phyloP scores from a whole-genome alignment of 2,329 filamentous ascomycete species.

The Byssothecium circinans region DNA sequence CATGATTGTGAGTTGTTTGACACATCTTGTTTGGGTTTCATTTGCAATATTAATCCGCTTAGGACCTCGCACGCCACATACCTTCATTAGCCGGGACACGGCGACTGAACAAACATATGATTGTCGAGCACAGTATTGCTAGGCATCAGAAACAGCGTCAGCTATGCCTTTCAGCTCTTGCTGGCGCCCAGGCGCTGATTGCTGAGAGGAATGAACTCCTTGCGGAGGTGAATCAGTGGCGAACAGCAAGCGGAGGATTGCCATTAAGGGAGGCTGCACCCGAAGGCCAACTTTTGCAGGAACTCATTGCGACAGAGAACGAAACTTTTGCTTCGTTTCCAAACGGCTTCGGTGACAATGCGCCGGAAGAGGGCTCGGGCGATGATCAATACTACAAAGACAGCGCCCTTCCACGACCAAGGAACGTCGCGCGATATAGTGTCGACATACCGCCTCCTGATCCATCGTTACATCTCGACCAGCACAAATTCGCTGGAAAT shows the following conservation, averaged over 20 bases:
- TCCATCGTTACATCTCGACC: not conserved
- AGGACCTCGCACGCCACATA: conserved; percentile 25
- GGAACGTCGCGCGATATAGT: not conserved
- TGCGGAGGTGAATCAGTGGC: conserved; percentile 18
- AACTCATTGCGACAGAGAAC: conserved; percentile 11
- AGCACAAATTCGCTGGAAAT: not conserved
- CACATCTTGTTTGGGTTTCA: no score
- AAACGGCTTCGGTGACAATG: conserved; percentile 24
- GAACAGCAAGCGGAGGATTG: conserved; percentile 6
- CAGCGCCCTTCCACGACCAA: not conserved
- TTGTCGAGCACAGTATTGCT: conserved; percentile 23
- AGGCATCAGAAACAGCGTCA: conserved; percentile 15
- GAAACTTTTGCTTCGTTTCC: conserved; percentile 22
- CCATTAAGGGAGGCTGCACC: conserved; percentile 7
- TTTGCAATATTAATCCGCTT: not conserved
- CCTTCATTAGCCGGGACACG: conserved; percentile 15
- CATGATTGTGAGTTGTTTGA: conserved; percentile 21
- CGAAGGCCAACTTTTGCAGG: conserved; percentile 4
- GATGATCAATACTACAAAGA: conserved; percentile 5
- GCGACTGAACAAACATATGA: conserved; percentile 25
- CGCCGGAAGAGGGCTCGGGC: conserved; percentile 8
- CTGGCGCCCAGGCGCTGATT: conserved; percentile 14
- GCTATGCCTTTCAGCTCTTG: conserved; percentile 9
- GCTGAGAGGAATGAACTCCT: conserved; percentile 20
- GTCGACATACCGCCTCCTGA: not conserved